Conservation (phyloP, 306 rosid genomes). For the Elaeagnus macrophylla region DNA sequence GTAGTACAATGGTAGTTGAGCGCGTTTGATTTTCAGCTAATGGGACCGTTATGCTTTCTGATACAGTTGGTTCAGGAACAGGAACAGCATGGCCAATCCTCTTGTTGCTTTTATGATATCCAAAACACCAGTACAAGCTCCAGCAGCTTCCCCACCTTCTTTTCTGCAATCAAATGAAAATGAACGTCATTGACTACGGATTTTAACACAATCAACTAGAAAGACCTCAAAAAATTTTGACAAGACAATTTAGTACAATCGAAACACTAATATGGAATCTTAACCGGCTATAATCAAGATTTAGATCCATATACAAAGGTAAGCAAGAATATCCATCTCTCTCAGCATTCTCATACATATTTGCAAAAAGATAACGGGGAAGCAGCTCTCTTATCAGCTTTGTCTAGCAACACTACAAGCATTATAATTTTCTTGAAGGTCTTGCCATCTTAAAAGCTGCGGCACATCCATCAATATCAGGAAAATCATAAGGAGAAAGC, state of each 20-base stretch:
- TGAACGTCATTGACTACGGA: slow-evolving; percentile 11
- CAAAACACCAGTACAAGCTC: slow-evolving; percentile 84
- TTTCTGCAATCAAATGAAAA: slow-evolving; percentile 48
- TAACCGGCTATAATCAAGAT: neutral
- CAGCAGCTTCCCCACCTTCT: slow-evolving; percentile 90
- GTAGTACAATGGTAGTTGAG: slow-evolving; percentile 55
- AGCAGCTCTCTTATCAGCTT: slow-evolving; percentile 2
- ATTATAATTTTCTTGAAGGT: neutral
- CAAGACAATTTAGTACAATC: neutral
- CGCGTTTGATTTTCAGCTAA: slow-evolving; percentile 37
- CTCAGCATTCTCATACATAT: neutral
- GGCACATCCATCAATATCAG: neutral
- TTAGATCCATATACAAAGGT: neutral
- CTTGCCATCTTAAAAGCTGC: neutral
- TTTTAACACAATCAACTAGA: slow-evolving; percentile 11
- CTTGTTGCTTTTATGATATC: slow-evolving; percentile 65
- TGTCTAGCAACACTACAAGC: neutral
- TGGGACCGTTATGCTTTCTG: slow-evolving; percentile 39
- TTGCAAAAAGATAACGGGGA: neutral
- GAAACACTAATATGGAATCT: neutral
- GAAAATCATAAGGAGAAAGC: neutral
- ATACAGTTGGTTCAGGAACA: slow-evolving; percentile 68
- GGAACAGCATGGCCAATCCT: slow-evolving; percentile 89
- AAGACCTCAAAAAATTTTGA: slow-evolving; percentile 3
- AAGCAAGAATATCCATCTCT: neutral